Conservation (phyloP, 768 basidiomycete species). For the Tremella yokohamensis region DNA sequence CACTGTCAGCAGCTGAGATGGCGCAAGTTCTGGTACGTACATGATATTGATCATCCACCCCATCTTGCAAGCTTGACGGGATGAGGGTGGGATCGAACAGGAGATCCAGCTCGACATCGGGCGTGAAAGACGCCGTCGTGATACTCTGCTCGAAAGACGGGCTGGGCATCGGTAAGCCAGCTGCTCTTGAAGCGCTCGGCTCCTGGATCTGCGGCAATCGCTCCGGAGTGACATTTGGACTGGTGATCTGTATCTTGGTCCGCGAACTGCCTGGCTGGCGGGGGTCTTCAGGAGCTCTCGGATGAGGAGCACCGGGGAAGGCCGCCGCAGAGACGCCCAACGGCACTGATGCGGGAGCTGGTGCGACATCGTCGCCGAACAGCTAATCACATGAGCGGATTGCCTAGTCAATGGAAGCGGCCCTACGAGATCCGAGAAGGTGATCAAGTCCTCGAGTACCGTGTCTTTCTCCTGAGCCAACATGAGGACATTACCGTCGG, state of each 20-base stretch:
- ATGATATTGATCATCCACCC: constrained; percentile 65
- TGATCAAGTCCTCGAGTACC: constrained; percentile 82
- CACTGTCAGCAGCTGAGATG: background rate
- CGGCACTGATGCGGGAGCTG: constrained; percentile 26
- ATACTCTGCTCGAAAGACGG: background rate
- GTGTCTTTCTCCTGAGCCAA: constrained; percentile 72
- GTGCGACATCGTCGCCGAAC: constrained; percentile 30
- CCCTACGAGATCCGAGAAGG: constrained; percentile 60
- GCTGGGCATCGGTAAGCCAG: background rate
- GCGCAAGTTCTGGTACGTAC: constrained; percentile 64
- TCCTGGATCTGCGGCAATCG: background rate
- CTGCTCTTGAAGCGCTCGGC: background rate
- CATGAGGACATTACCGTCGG: constrained; percentile 68
- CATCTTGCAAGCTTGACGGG: constrained; percentile 60
- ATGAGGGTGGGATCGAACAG: constrained; percentile 72
- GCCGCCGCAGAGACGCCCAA: constrained; percentile 16
- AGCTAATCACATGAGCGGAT: constrained; percentile 23
- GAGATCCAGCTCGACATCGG: constrained; percentile 68
- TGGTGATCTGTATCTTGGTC: constrained; percentile 29
- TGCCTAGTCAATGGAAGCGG: no score
- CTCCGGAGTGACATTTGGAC: constrained; percentile 4
- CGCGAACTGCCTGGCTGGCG: constrained; percentile 35
- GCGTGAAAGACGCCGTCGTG: constrained; percentile 54
- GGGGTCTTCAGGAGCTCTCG: constrained; percentile 27
- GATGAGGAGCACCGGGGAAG: background rate